Evolutionary conservation across 352 stramenopile genomes (phyloP).

Genomic region (Globisporangium okanoganense): DNA sequence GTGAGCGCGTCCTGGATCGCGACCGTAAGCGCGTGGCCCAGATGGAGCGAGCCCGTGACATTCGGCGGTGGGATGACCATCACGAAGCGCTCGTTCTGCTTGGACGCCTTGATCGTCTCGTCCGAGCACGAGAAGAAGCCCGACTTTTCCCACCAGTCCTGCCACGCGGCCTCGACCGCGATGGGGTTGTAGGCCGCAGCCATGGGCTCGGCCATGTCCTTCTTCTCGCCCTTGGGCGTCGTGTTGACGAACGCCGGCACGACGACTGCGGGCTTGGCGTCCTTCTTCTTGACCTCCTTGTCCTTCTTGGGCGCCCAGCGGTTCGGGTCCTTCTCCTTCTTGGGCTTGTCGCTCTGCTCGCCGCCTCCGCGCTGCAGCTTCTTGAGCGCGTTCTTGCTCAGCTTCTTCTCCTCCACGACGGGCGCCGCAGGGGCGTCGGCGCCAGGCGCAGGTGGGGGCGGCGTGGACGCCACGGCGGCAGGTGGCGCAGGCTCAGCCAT

Average conservation of each 20-base stretch:
- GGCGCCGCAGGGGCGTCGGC: neutral
- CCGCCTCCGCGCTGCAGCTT: constrained; percentile 84
- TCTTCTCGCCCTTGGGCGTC: constrained; percentile 95
- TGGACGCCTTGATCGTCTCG: constrained; percentile 66
- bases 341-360: constrained; percentile 87
- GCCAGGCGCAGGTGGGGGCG: constrained; percentile 13
- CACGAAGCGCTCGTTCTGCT: constrained; percentile 92
- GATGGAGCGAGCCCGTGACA: constrained; percentile 91
- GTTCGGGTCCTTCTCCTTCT: constrained; percentile 96
- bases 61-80: constrained; percentile 95
- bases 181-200: constrained; percentile 93
- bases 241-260: constrained; percentile 85
- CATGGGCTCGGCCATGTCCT: constrained; percentile 91
- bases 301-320: constrained; percentile 84
- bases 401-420: constrained; percentile 48
- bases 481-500: constrained; percentile 14
- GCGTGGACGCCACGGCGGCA: neutral
- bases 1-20: constrained; percentile 97
- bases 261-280: constrained; percentile 31
- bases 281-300: constrained; percentile 84
- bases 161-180: constrained; percentile 97
- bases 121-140: constrained; percentile 96
- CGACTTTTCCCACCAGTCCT: constrained; percentile 97
- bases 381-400: constrained; percentile 97
- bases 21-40: constrained; percentile 98